Evolutionary conservation across 768 basidiomycete species (phyloP).

Genomic region (Suillus subaureus): DNA sequence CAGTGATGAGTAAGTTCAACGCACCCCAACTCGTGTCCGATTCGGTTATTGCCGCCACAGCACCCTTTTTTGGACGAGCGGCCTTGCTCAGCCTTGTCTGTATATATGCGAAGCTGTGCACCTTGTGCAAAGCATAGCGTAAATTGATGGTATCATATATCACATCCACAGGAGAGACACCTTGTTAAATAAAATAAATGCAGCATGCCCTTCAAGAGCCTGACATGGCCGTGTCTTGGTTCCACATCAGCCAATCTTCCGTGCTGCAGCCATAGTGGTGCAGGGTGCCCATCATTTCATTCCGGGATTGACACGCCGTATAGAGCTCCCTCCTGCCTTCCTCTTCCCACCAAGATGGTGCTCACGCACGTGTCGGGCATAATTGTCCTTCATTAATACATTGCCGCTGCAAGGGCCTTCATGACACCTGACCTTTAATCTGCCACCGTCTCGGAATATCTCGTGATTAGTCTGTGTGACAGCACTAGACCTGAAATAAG

Average conservation of each 20-base stretch:
- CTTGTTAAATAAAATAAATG: background rate
- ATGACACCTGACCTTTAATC: background rate
- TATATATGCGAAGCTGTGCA: background rate
- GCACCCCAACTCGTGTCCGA: background rate
- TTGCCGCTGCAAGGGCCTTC: background rate
- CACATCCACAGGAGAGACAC: background rate
- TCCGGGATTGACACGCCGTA: background rate
- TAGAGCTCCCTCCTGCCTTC: background rate
- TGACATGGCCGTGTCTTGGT: background rate
- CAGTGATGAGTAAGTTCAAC: constrained; percentile 4
- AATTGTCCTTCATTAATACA: constrained; percentile 6
- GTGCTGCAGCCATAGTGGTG: background rate
- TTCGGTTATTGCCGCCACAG: background rate
- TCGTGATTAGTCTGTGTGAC: background rate
- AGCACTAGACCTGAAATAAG: background rate
- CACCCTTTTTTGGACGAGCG: background rate
- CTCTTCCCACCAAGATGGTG: constrained; percentile 1
- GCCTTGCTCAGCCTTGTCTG: background rate
- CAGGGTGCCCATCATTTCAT: background rate
- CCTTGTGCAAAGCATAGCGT: background rate
- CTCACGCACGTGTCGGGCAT: constrained; percentile 3
- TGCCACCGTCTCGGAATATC: background rate
- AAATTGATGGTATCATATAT: background rate
- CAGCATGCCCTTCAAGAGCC: background rate
- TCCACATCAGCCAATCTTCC: background rate